Evolutionary conservation across 345 rosid genomes (phyloP), one percentile per base, ranked within the genome.

Genomic region (Capsella bursapastoris): DNA sequence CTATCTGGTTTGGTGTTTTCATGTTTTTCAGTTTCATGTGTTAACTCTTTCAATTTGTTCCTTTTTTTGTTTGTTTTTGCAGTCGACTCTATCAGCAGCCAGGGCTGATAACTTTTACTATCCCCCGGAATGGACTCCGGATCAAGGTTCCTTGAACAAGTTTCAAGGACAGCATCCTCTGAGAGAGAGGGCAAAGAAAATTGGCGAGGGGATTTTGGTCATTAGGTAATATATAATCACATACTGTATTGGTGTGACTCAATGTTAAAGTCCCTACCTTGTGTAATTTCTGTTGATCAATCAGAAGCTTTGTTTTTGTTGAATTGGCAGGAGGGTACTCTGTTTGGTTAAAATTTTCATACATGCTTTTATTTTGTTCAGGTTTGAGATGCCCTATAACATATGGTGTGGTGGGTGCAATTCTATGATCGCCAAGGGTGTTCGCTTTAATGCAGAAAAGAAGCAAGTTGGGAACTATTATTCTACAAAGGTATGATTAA

Each of bases 391-490:
- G 97, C 97, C 99, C 4, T 96, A 79, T 82, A 84, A 92, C 77
- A 67, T 92, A 64, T 96, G 99, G 99, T 92, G 98, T 68, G 98
- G 97, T 61, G 97, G 99, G 63, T 92, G 98, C 87, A 90, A 82
- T 73, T 87, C 93, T 70, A 89, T 96, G 98, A 90, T 96, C 43
- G 98, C 87, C 59, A 96, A 92, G 88, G 98, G 99, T 80, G 99
- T 96, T 68, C 81, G 98, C 49, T 96, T 96, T 75, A 92, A 92
- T 77, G 96, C 99, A 37, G 97, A 92, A 79, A 96, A 96, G 77
- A 96, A 96, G 81, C 98, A 92, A 92, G 97, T 92, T 68, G 98
- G 98, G 62, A 90, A 90, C 80, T 96, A 96, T 79, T 92, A 92
- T 82, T 96, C 98, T 22, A 90, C 98, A 18, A 96, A 96, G 97